These are phyloP conservation scores for Teunomyces funiuensis DNA, from an alignment of 805 yeast genomes.

Conservation along the genomic window DNA sequence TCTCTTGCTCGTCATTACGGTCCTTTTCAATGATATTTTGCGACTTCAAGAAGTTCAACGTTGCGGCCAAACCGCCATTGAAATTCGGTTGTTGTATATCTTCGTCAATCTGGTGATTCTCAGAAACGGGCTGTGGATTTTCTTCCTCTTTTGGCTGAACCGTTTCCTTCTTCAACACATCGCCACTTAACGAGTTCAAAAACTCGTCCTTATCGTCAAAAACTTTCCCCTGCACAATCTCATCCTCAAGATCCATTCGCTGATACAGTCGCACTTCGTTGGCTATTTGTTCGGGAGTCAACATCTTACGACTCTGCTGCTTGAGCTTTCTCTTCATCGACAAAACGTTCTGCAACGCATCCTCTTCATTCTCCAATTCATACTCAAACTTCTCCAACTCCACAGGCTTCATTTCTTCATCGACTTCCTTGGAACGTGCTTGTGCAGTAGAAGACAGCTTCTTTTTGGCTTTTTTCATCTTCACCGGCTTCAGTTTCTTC, in stretches of 20 bases:
- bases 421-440: slow-evolving; percentile 5
- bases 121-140: slow-evolving; percentile 3
- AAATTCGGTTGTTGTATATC: slow-evolving; percentile 13
- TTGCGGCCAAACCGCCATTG: slow-evolving; percentile 23
- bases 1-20: slow-evolving; percentile 11
- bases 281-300: slow-evolving; percentile 39
- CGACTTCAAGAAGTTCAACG: slow-evolving; percentile 27
- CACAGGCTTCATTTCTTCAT: slow-evolving; percentile 31
- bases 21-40: slow-evolving; percentile 16
- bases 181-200: slow-evolving; percentile 17
- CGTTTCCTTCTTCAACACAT: slow-evolving; percentile 25
- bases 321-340: slow-evolving; percentile 24
- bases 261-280: slow-evolving; percentile 30
- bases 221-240: slow-evolving; percentile 23
- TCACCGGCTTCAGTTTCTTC: slow-evolving; percentile 19
- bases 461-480: slow-evolving; percentile 35
- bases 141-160: slow-evolving; percentile 24
- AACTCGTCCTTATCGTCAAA: slow-evolving; percentile 27
- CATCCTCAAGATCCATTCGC: slow-evolving; percentile 16
- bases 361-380: slow-evolving; percentile 27
- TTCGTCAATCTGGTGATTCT: slow-evolving; percentile 6
- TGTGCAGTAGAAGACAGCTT: not conserved
- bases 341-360: slow-evolving; percentile 33
- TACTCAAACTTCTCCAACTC: slow-evolving; percentile 26
- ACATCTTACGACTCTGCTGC: slow-evolving; percentile 26